Conservation (phyloP, 352 stramenopile species). For the Phytophthora cactorum region DNA sequence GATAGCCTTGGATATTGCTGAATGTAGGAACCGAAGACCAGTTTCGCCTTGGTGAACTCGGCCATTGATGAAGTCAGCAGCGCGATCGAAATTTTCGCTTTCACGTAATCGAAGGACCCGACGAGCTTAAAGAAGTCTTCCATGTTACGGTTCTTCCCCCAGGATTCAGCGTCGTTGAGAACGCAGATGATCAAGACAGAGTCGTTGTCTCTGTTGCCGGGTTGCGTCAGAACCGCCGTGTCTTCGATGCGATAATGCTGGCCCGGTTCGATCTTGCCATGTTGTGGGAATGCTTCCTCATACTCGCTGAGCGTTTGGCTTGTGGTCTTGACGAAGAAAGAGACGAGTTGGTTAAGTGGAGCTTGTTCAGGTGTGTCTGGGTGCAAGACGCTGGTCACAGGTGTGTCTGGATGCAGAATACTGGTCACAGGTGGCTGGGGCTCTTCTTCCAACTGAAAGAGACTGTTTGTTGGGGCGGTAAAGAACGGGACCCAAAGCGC, state of each 20-base stretch:
- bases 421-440: constrained; percentile 4
- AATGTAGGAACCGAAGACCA: constrained; percentile 25
- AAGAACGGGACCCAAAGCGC: neutral
- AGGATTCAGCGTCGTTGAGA: constrained; percentile 41
- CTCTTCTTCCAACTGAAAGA: constrained; percentile 6
- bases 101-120: constrained; percentile 32
- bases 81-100: constrained; percentile 37
- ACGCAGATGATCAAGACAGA: constrained; percentile 38
- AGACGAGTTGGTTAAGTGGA: constrained; percentile 13
- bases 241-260: constrained; percentile 31
- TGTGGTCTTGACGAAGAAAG: constrained; percentile 15
- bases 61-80: constrained; percentile 42
- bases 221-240: constrained; percentile 3
- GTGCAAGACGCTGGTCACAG: constrained; percentile 21
- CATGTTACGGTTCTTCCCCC: constrained; percentile 30
- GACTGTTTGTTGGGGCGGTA: neutral
- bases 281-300: constrained; percentile 23
- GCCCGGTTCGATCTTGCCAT: constrained; percentile 27
- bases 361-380: constrained; percentile 14
- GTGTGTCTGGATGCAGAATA: neutral
- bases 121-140: constrained; percentile 43
- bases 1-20: constrained; percentile 32
- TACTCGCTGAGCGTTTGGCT: constrained; percentile 11
- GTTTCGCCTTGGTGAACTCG: constrained; percentile 36
- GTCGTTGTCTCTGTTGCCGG: constrained; percentile 9